These are phyloP conservation scores for Diaporthe longicolla DNA, from an alignment of 2,329 filamentous ascomycete species.

Conservation along the genomic window DNA sequence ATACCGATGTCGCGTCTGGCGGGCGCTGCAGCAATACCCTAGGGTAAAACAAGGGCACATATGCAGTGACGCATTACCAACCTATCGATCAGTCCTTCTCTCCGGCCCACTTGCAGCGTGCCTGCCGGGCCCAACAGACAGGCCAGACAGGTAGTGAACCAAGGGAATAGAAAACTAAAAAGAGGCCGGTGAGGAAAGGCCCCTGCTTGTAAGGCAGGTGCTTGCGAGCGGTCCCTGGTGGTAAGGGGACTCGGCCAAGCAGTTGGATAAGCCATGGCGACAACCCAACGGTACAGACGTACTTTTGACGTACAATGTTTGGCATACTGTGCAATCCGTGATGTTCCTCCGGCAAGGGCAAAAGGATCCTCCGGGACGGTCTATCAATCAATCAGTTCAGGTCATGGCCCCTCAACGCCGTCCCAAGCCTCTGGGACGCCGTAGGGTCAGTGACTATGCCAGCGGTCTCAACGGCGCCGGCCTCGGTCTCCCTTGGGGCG, in stretches of 20 bases:
- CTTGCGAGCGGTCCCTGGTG: neutral
- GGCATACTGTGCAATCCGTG: neutral
- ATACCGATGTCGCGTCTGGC: slow-evolving; percentile 7
- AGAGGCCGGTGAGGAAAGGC: neutral
- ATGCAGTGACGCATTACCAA: slow-evolving; percentile 8
- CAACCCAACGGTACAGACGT: too few relatives aligned
- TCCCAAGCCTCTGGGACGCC: slow-evolving; percentile 23
- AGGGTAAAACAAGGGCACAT: neutral
- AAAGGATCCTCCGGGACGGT: neutral
- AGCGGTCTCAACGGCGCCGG: slow-evolving; percentile 25
- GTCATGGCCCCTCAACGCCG: neutral
- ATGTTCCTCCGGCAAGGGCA: neutral
- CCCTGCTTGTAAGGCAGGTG: neutral
- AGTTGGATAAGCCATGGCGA: neutral
- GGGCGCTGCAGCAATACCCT: slow-evolving; percentile 8
- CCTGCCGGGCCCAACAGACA: neutral
- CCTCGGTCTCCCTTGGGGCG: slow-evolving; percentile 13
- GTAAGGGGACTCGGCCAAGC: neutral
- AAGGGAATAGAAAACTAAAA: neutral
- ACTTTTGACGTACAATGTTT: neutral
- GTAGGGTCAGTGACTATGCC: neutral
- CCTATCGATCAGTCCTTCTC: neutral
- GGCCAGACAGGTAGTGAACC: neutral
- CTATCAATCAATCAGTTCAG: slow-evolving; percentile 13
- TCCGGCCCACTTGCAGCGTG: neutral